Conservation (phyloP, 768 basidiomycete genomes). For the Gloeophyllum trabeum region DNA sequence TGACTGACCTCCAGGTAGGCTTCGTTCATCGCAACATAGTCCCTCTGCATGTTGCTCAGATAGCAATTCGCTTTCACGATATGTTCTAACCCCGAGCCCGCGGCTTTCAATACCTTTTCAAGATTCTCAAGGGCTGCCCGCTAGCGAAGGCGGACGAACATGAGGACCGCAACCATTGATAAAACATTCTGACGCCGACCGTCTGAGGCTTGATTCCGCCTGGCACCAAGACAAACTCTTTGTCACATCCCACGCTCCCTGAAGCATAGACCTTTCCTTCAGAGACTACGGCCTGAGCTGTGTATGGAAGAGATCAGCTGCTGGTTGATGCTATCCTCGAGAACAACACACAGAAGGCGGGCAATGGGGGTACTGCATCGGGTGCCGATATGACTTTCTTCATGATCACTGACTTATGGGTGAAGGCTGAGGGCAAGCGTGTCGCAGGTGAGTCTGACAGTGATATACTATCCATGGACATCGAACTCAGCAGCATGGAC, state of each 20-base stretch:
- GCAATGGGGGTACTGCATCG: neutral
- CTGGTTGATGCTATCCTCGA: too few relatives aligned
- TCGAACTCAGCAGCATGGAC: too few relatives aligned
- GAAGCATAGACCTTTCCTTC: neutral
- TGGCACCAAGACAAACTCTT: neutral
- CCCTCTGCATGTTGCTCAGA: conserved; percentile 22
- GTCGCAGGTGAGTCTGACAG: too few relatives aligned
- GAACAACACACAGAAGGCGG: neutral
- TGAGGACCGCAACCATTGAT: too few relatives aligned
- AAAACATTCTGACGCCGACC: neutral
- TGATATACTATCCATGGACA: too few relatives aligned
- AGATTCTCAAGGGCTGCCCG: conserved; percentile 27
- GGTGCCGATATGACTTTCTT: neutral
- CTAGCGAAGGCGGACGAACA: conserved; percentile 14
- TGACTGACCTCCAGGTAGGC: conserved; percentile 22
- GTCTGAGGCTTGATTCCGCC: neutral
- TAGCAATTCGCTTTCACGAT: conserved; percentile 30
- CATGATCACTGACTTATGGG: too few relatives aligned
- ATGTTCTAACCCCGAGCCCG: conserved; percentile 25
- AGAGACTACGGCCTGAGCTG: neutral
- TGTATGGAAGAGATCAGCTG: too few relatives aligned
- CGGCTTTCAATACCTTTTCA: conserved; percentile 21
- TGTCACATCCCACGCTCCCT: neutral
- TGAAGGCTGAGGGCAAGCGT: too few relatives aligned
- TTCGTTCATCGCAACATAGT: conserved; percentile 27